A percentile compares a stretch with the other conserved stretches of the same genome.
Evolutionary conservation across 495 filamentous ascomycete genomes (phyloP).

Genomic region (Aspergillus mulundensis): DNA sequence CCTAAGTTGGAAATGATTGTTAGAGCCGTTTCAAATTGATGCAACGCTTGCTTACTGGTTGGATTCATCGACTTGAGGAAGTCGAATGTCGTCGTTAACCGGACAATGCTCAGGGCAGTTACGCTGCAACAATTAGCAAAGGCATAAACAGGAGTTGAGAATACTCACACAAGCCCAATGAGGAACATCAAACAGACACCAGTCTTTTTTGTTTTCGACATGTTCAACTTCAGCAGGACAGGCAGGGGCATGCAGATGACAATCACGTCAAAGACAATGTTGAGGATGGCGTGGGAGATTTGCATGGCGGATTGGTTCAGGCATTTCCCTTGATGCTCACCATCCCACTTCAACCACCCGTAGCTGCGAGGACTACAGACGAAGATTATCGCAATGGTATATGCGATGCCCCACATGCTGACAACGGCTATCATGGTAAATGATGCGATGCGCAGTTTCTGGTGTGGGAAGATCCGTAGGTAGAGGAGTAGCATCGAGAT

Average conservation of each 20-base stretch:
- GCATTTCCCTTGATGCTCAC: conserved; percentile 4
- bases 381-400: background rate
- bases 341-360: conserved; percentile 7
- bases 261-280: conserved; percentile 5
- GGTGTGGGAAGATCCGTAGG: conserved; percentile 8
- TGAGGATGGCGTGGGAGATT: background rate
- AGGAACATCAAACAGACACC: conserved; percentile 1
- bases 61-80: background rate
- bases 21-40: background rate
- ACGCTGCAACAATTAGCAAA: background rate
- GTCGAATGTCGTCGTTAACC: background rate
- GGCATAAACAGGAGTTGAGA: background rate
- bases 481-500: conserved; percentile 8
- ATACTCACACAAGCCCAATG: background rate
- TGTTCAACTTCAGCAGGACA: background rate
- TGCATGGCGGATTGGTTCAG: conserved; percentile 6
- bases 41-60: background rate
- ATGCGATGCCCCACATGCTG: background rate
- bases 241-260: conserved; percentile 2
- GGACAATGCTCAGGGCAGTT: background rate
- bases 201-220: conserved; percentile 3
- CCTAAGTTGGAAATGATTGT: background rate
- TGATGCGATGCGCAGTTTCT: background rate
- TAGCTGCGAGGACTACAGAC: conserved; percentile 7
- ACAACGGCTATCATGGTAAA: background rate